These are phyloP conservation scores for Fusarium agapanthi DNA, from an alignment of 2,329 filamentous ascomycete species.

Conservation along the genomic window DNA sequence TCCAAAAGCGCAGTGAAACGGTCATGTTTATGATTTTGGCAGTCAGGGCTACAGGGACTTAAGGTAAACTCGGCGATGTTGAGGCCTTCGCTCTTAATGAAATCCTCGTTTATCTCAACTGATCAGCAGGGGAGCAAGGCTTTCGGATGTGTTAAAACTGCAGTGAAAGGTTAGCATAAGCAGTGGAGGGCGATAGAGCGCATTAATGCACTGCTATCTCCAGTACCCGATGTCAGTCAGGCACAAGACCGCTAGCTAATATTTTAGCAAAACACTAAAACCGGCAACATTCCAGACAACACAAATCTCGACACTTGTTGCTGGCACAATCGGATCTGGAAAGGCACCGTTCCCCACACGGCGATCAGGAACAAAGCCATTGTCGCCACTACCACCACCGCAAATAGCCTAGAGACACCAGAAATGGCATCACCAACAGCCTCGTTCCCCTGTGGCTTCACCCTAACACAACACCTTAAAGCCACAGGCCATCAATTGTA, in stretches of 20 bases:
- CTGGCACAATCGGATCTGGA: neutral
- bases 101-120: accelerated
- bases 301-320: accelerated
- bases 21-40: neutral
- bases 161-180: too few relatives aligned
- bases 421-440: conserved; percentile 1
- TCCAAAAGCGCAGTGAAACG: neutral
- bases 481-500: neutral
- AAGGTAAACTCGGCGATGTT: neutral
- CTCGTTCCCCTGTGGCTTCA: neutral
- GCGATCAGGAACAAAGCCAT: conserved; percentile 18
- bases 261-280: neutral
- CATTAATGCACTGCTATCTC: neutral
- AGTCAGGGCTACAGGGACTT: accelerated
- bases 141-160: neutral
- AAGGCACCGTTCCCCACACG: neutral
- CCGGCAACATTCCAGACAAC: conserved; percentile 1
- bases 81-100: accelerated
- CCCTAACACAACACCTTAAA: neutral
- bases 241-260: neutral
- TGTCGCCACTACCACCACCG: conserved; percentile 16
- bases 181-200: too few relatives aligned
- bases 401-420: neutral
- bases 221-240: neutral
- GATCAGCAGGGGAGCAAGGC: neutral